Evolutionary conservation across 2,329 filamentous ascomycete genomes (phyloP).

Genomic region (Colletotrichum graminicola): DNA sequence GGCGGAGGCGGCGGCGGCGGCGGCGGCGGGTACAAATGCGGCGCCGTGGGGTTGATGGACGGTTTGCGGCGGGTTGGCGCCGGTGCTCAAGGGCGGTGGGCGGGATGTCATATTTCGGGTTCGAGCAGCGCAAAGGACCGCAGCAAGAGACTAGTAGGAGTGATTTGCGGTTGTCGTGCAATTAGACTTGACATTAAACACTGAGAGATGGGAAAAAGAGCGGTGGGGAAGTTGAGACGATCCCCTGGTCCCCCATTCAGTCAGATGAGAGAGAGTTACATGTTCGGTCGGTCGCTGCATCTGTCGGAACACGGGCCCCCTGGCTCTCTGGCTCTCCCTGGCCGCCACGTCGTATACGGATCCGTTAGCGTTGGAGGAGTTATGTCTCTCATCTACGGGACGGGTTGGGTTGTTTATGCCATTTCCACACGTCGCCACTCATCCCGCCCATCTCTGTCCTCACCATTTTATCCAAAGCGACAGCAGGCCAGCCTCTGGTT

Average conservation of each 20-base stretch:
- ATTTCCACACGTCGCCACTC: neutral
- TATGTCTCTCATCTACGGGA: no score
- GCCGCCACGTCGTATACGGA: neutral
- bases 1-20: neutral
- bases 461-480: neutral
- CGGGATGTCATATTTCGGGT: neutral
- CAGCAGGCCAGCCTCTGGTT: neutral
- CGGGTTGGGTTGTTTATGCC: neutral
- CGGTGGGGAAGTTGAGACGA: neutral
- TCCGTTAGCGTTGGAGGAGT: neutral
- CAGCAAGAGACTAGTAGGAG: no score
- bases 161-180: neutral
- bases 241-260: neutral
- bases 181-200: no score
- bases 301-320: slow-evolving; percentile 3
- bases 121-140: neutral
- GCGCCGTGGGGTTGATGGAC: neutral
- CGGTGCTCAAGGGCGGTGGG: neutral
- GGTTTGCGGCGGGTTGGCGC: neutral
- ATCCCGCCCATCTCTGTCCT: fast-evolving
- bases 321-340: neutral
- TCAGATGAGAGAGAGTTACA: neutral
- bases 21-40: neutral
- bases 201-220: neutral
- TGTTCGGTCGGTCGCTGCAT: neutral